Conservation (phyloP, 345 rosid species). For the Sonneratia caseolaris region DNA sequence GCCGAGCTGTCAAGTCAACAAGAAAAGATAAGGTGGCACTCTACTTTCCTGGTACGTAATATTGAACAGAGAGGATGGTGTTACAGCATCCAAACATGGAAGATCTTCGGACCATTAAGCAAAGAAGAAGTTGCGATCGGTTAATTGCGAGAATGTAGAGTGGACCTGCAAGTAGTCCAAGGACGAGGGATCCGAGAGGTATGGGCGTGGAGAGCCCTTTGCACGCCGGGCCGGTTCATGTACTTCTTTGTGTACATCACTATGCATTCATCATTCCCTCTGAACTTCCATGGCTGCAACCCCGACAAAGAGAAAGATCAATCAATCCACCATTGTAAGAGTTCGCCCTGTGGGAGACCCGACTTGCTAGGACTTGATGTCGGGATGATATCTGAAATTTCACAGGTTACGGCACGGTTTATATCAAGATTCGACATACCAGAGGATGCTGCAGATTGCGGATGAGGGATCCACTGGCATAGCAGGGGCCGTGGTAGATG, state of each 20-base stretch:
- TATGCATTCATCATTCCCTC: conserved; percentile 74
- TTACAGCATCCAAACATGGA: too few species aligned
- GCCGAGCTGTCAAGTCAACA: conserved; percentile 20
- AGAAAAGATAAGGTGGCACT: background rate
- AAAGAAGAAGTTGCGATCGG: background rate
- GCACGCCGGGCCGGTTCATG: conserved; percentile 56
- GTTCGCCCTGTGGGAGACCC: too few species aligned
- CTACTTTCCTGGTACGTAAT: background rate
- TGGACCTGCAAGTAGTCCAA: conserved; percentile 53
- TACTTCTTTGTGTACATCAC: conserved; percentile 34
- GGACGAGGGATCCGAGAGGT: conserved; percentile 22
- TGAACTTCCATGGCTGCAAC: conserved; percentile 48
- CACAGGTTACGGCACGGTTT: too few species aligned
- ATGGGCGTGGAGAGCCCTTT: conserved; percentile 67
- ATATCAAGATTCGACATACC: conserved; percentile 12
- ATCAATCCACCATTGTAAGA: background rate
- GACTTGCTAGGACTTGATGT: too few species aligned
- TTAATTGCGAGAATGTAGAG: background rate
- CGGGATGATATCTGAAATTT: too few species aligned
- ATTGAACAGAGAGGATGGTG: too few species aligned
- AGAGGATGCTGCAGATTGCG: conserved; percentile 13
- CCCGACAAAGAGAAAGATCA: background rate
- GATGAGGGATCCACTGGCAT: conserved; percentile 3
- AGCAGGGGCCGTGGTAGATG: conserved; percentile 47
- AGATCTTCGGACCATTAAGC: too few species aligned